Percentiles rank a stretch among this genome's conserved stretches.
Evolutionary conservation across 495 filamentous ascomycete genomes (phyloP).

Genomic region (Echria macrotheca): DNA sequence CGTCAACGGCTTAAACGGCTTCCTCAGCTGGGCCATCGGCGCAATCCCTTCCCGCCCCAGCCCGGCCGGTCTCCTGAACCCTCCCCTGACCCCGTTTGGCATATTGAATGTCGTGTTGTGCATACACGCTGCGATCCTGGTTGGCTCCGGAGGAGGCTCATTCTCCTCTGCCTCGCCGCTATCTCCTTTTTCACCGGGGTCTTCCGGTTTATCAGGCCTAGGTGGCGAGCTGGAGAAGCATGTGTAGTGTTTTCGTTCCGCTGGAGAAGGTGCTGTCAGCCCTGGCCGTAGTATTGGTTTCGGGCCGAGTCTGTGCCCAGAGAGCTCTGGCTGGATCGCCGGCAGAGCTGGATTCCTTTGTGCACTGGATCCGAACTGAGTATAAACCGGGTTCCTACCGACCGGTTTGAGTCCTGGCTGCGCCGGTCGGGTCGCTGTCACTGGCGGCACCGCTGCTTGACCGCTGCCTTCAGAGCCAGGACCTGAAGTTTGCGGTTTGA

Average conservation of each 20-base stretch:
- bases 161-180: slow-evolving; percentile 18
- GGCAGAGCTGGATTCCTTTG: slow-evolving; percentile 10
- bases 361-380: slow-evolving; percentile 6
- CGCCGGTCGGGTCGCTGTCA: too few species aligned
- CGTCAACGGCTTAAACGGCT: slow-evolving; percentile 44
- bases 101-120: slow-evolving; percentile 36
- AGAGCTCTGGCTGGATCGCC: slow-evolving; percentile 31
- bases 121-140: slow-evolving; percentile 33
- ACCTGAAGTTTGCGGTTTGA: too few species aligned
- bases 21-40: slow-evolving; percentile 38
- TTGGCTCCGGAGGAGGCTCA: slow-evolving; percentile 25
- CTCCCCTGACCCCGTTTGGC: slow-evolving; percentile 25
- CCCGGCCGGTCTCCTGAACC: slow-evolving; percentile 29
- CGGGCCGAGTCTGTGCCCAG: slow-evolving; percentile 33
- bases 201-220: slow-evolving; percentile 3
- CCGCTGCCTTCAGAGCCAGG: too few species aligned
- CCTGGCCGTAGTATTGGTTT: slow-evolving; percentile 12
- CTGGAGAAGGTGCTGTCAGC: not conserved
- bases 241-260: slow-evolving; percentile 32
- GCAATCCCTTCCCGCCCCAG: slow-evolving; percentile 29
- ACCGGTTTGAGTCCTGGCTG: too few species aligned
- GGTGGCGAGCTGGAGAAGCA: slow-evolving; percentile 46
- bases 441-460: too few species aligned
- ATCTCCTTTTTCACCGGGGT: not conserved
- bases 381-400: not conserved